Conservation (phyloP, 208 protist genomes). For the Trypanosoma mega region DNA sequence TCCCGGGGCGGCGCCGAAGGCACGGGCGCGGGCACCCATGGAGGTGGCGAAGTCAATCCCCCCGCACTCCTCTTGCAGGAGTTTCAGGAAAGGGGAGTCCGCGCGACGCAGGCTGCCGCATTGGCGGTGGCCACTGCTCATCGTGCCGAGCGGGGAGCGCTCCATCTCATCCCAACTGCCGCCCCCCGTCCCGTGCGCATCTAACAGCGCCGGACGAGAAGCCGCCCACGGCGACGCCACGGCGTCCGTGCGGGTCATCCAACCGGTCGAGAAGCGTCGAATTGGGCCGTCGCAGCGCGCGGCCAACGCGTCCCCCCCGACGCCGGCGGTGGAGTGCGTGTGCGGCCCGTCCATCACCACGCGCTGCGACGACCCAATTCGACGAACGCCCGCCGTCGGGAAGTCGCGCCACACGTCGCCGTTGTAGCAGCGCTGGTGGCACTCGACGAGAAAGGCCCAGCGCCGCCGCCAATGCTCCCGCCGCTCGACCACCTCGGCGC, state of each 20-base stretch:
- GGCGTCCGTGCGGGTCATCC: constrained; percentile 32
- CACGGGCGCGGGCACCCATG: constrained; percentile 17
- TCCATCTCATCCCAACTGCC: no score
- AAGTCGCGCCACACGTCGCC: constrained; percentile 32
- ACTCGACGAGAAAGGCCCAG: constrained; percentile 43
- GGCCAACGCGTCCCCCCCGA: no score
- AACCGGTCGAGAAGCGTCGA: constrained; percentile 14
- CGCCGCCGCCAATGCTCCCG: constrained; percentile 51
- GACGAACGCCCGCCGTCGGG: constrained; percentile 19
- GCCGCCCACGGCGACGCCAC: no score
- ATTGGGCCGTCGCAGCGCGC: constrained; percentile 9
- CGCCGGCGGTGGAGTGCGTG: background rate
- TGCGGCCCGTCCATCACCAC: constrained; percentile 7
- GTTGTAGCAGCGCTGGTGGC: constrained; percentile 75
- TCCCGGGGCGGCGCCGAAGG: background rate
- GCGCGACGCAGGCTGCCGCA: background rate
- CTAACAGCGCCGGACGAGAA: no score
- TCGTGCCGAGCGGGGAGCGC: no score
- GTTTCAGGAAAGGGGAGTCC: constrained; percentile 16
- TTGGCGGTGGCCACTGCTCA: background rate
- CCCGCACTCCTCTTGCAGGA: constrained; percentile 10
- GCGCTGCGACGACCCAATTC: constrained; percentile 4
- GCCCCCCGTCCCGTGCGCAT: no score
- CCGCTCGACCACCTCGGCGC: constrained; percentile 61
- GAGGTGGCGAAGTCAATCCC: constrained; percentile 16